phyloP scores from a whole-genome alignment of 345 rosid species.

The Acer saccharum region DNA sequence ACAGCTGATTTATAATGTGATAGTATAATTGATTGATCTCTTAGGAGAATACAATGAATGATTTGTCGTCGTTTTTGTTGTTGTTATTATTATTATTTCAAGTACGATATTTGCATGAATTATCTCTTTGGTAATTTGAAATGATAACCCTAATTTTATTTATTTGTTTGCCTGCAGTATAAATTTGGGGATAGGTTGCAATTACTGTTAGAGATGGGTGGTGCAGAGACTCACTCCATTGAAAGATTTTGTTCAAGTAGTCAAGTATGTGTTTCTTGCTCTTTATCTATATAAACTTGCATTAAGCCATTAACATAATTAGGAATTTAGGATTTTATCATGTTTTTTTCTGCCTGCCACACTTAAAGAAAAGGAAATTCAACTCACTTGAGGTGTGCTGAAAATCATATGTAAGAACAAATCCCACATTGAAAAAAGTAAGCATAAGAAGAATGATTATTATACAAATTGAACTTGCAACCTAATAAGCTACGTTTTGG shows the following conservation, averaged over 20 bases:
- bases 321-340: not conserved
- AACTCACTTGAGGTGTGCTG: not conserved
- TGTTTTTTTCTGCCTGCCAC: not conserved
- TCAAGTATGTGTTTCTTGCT: slow-evolving; percentile 49
- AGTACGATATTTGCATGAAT: not conserved
- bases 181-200: slow-evolving; percentile 57
- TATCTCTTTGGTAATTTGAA: slow-evolving; percentile 4
- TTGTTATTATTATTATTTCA: not conserved
- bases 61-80: not conserved
- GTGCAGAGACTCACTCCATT: slow-evolving; percentile 56
- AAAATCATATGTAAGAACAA: not conserved
- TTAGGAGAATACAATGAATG: not conserved
- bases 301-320: not conserved
- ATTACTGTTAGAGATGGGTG: slow-evolving; percentile 47
- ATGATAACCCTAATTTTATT: not conserved
- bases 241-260: slow-evolving; percentile 63
- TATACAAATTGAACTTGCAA: not conserved
- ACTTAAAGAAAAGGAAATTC: no score
- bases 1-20: not conserved
- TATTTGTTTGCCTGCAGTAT: slow-evolving; percentile 52
- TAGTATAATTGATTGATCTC: not conserved
- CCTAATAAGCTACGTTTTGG: not conserved
- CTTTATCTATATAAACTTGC: not conserved
- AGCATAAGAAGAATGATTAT: not conserved
- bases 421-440: not conserved